Evolutionary conservation across 352 stramenopile genomes (phyloP), one percentile per base, ranked within the genome.

Genomic region (Pythium rishiriense): DNA sequence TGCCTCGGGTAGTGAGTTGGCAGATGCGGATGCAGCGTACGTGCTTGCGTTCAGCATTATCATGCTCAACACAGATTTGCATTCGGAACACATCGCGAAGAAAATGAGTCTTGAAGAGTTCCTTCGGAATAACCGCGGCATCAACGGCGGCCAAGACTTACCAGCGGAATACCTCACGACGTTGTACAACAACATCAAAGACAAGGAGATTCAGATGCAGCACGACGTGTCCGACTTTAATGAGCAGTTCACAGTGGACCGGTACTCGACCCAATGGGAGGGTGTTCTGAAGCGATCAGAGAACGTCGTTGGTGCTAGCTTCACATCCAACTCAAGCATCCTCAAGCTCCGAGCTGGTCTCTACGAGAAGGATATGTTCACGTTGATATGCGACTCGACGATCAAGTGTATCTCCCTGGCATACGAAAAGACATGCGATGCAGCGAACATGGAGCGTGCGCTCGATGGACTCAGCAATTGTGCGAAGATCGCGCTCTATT

Each of bases 51-150:
- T 99, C 81, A 97, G 97, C 45, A 98, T 99, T 64, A 99, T 99
- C 53, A 99, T 99, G 96, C 81, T 99, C 24, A 99, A 99, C 75
- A 99, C 97, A n/a, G 97, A 99, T 64, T 69, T 99, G 62, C 97
- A 99, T 74, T 98, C 80, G 58, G 83, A 94, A 29, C 83, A 94
- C 42, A 93, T 96, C 41, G 72, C 79, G 6, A 94, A 94, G 70
- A 96, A 96, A 52, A 96, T 96, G 87, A 94, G 76, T 1, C 39
- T 91, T 9, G 85, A 96, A 41, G 87, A 94, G 69, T 96, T 96
- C 66, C 42, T 96, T 25, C 79, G 85, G 49, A 96, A 96, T 57
- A 96, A 96, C 60, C 83, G 85, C 4, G 87, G 87, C 12, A 96
- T 96, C 43, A 96, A 94, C 47, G 85, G 68, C 1, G 87, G 84